A percentile compares a stretch with the other conserved stretches of the same genome.
Evolutionary conservation across 2,329 filamentous ascomycete species (phyloP).

Genomic region (Penicillium sclerotiorum): DNA sequence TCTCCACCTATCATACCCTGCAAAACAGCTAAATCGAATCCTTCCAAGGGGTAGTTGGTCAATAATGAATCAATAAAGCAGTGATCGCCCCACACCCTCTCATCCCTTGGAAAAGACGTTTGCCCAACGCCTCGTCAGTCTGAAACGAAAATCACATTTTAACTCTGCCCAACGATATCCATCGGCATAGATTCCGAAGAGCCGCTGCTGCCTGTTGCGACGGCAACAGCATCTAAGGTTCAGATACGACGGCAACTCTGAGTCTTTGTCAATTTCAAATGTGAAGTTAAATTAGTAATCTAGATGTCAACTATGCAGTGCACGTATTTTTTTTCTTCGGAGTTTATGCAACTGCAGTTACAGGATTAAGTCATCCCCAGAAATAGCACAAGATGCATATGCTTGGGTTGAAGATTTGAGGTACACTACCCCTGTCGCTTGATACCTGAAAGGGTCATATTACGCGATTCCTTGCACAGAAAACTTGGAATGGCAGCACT

Average conservation of each 20-base stretch:
- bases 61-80: slow-evolving; percentile 17
- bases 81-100: slow-evolving; percentile 22
- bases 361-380: background rate
- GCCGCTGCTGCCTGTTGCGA: slow-evolving; percentile 6
- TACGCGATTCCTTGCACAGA: slow-evolving; percentile 1
- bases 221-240: background rate
- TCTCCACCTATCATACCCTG: slow-evolving; percentile 18
- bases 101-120: slow-evolving; percentile 17
- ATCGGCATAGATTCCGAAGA: slow-evolving; percentile 5
- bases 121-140: slow-evolving; percentile 14
- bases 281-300: background rate
- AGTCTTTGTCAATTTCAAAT: no score
- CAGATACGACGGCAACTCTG: no score
- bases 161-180: background rate
- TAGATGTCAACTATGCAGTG: background rate
- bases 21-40: slow-evolving; percentile 5
- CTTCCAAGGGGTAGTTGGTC: slow-evolving; percentile 17
- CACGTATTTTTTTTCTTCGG: background rate
- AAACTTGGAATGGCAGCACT: background rate
- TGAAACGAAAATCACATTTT: slow-evolving; percentile 9
- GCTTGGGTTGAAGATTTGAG: background rate
- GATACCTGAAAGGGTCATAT: background rate
- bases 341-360: background rate
- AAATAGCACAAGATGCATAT: background rate
- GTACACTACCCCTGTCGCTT: background rate